A percentile compares a stretch with the other conserved stretches of the same genome.
Conservation (phyloP, 169 alveolate species). For the Eimeria necatrix region DNA sequence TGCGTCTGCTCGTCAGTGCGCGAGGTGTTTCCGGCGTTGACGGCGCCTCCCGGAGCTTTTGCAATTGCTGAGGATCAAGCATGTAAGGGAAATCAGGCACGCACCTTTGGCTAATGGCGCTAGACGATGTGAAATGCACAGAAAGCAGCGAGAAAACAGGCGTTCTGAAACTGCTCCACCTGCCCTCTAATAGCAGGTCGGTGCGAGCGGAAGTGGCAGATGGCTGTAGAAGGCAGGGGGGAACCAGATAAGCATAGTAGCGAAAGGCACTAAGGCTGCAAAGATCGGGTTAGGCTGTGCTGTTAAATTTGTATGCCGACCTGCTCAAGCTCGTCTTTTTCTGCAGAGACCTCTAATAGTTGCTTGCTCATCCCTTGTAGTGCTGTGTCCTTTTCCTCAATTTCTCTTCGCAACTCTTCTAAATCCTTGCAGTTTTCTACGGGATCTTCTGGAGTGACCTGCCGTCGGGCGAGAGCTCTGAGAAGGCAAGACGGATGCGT, state of each 20-base stretch:
- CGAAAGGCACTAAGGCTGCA: too few species aligned
- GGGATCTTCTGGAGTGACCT: neutral
- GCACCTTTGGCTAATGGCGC: neutral
- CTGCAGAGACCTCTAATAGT: slow-evolving; percentile 61
- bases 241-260: too few species aligned
- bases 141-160: too few species aligned
- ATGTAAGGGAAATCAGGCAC: neutral
- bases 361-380: slow-evolving; percentile 57
- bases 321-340: slow-evolving; percentile 46
- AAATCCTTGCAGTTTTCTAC: neutral
- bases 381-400: slow-evolving; percentile 36
- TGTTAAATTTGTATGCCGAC: neutral
- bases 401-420: neutral
- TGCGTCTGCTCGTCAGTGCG: slow-evolving; percentile 25
- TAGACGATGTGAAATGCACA: too few species aligned
- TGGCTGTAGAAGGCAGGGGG: too few species aligned
- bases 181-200: too few species aligned
- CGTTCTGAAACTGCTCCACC: too few species aligned
- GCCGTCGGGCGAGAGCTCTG: slow-evolving; percentile 44
- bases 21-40: slow-evolving; percentile 68
- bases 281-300: too few species aligned
- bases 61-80: slow-evolving; percentile 11
- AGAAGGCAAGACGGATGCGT: neutral
- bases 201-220: too few species aligned
- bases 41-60: slow-evolving; percentile 70